Evolutionary conservation across 169 alveolate species (phyloP), one percentile per base, ranked within the genome.

Genomic region (Eimeria sp.): DNA sequence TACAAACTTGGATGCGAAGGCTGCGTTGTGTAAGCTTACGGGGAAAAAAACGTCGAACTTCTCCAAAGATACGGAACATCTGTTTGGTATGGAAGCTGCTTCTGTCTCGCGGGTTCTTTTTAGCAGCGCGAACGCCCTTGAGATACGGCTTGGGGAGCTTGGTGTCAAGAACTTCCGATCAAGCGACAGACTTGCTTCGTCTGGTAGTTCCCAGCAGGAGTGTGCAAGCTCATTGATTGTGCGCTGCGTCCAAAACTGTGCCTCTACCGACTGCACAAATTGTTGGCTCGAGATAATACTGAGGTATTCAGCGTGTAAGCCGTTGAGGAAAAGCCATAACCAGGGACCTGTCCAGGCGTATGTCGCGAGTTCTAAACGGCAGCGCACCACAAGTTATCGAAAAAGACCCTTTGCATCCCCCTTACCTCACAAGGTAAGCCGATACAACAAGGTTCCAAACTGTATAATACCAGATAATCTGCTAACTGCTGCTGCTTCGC

Each of bases 221-320:
- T 66, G 60, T 43, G 64, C 93, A 37, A 87, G 82, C 66, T 87
- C 93, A 46, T 87, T 58, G 49, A 52, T 72, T 62, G 93, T 87
- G 64, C 93, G 78, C 49, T 87, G 93, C 8, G 72, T 87, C 93
- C 93, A 87, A 40, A 87, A 87, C 66, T n/a, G 46, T 0, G 64
- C 93, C 74, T 87, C 93, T 9, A 71, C 23, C 14, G 93, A 87
- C 56, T 37, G 62, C 8, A 87, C 93, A 64, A 62, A 43, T 37
- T 64, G 93, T 13, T n/a, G n/a, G 54, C 46, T 62, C 43, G 93
- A 87, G 62, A 87, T 43, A 43, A 87, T 87, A 54, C 93, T 87
- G 68, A 87, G 82, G 93, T 87, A 87, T 64, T 87, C 93, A n/a
- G 93, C 66, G 62, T 87, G 93, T 33, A 87, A 52, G 33, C 93